A percentile compares a stretch with the other conserved stretches of the same genome.
phyloP scores from a whole-genome alignment of 495 filamentous ascomycete species.

The Aspergillus coremiiformis region DNA sequence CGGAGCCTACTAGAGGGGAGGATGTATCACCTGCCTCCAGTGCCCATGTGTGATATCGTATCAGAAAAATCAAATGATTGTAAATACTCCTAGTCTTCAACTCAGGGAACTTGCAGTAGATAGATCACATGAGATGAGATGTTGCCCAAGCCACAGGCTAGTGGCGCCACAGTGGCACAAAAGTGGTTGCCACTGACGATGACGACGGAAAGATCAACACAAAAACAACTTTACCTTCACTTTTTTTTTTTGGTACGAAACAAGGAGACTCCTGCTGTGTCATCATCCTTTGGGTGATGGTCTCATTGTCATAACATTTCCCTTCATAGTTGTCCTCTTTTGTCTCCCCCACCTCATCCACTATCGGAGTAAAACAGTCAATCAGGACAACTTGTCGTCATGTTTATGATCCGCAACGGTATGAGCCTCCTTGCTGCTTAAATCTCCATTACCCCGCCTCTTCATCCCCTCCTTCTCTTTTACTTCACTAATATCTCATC shows the following conservation, averaged over 20 bases:
- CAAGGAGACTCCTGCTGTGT: neutral
- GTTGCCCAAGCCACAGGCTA: neutral
- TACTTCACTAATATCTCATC: neutral
- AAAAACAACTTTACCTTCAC: constrained; percentile 16
- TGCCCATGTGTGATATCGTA: neutral
- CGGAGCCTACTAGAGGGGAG: constrained; percentile 17
- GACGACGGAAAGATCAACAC: constrained; percentile 14
- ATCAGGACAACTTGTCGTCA: constrained; percentile 41
- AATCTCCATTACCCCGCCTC: neutral
- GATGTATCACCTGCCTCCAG: neutral
- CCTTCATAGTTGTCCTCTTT: neutral
- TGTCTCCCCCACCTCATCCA: neutral
- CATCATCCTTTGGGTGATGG: neutral
- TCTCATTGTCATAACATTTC: neutral
- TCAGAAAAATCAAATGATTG: no score
- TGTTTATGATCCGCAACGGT: constrained; percentile 72
- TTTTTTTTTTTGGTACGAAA: constrained; percentile 9
- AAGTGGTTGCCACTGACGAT: constrained; percentile 12
- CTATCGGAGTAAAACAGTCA: constrained; percentile 16
- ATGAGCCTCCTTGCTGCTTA: constrained; percentile 25
- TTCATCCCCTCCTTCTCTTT: constrained; percentile 22
- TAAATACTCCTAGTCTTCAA: no score
- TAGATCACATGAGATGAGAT: neutral
- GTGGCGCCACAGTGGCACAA: neutral
- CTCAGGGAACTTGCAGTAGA: no score